phyloP scores from a whole-genome alignment of 148 eudicot genomes.

The Chenopodium berlandieri region DNA sequence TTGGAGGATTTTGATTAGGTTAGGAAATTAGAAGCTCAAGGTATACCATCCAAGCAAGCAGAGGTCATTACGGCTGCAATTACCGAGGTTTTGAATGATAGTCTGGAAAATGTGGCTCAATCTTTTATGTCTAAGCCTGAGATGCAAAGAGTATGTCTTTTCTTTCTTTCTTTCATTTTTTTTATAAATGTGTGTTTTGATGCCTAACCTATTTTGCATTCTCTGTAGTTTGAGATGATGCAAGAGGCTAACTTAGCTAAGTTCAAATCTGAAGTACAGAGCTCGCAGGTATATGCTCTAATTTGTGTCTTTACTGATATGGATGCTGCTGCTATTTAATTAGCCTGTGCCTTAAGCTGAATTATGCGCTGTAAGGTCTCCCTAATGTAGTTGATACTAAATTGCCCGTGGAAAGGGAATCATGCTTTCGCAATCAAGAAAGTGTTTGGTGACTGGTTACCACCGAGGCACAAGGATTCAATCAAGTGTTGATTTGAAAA shows the following conservation, averaged over 20 bases:
- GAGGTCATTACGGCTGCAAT: slow-evolving; percentile 74
- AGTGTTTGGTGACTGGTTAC: background rate
- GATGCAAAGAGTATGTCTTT: slow-evolving; percentile 54
- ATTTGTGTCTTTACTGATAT: background rate
- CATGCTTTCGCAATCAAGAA: background rate
- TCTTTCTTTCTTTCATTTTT: background rate
- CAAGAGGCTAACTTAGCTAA: slow-evolving; percentile 75
- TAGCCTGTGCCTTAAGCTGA: background rate
- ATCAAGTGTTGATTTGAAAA: background rate
- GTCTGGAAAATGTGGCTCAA: slow-evolving; percentile 61
- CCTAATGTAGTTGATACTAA: background rate
- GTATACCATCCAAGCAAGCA: slow-evolving; percentile 80
- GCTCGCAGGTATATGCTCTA: slow-evolving; percentile 65
- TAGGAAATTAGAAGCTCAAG: slow-evolving; percentile 73
- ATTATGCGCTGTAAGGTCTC: background rate
- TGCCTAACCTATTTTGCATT: background rate
- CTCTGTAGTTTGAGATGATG: slow-evolving; percentile 65
- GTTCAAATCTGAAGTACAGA: slow-evolving; percentile 74
- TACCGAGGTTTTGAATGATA: slow-evolving; percentile 71
- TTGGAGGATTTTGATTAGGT: slow-evolving; percentile 52
- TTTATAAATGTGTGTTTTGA: too few relatives aligned
- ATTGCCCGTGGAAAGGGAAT: background rate
- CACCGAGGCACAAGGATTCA: background rate
- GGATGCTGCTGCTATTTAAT: background rate
- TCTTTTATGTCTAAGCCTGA: slow-evolving; percentile 68